These are phyloP conservation scores for Crepidotus variabilis DNA, from an alignment of 768 basidiomycete genomes.

Conservation along the genomic window DNA sequence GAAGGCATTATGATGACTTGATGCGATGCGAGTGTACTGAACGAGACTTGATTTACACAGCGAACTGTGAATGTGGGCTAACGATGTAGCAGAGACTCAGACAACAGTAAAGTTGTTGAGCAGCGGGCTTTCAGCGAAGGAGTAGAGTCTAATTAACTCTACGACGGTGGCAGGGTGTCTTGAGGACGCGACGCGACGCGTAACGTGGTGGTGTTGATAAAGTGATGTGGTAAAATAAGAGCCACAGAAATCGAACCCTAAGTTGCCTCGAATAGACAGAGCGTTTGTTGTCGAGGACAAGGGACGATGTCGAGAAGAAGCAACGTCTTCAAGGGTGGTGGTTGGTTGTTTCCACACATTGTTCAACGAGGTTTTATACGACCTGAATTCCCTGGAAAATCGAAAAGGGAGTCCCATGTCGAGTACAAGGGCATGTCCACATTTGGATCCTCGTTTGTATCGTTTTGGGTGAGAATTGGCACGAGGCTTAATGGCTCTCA, in stretches of 20 bases:
- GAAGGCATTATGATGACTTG: constrained; percentile 40
- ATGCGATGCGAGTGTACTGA: not conserved
- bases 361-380: constrained; percentile 2
- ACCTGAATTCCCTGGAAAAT: not conserved
- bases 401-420: not conserved
- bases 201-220: not conserved
- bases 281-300: too few species aligned
- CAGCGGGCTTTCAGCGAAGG: not conserved
- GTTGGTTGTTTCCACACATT: constrained; percentile 1
- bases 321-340: not conserved
- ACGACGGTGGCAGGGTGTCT: not conserved
- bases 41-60: constrained; percentile 2
- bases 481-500: not conserved
- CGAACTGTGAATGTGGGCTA: not conserved
- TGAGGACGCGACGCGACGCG: constrained; percentile 3
- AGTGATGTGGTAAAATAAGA: not conserved
- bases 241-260: not conserved
- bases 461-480: not conserved
- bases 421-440: constrained; percentile 3
- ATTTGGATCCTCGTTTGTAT: constrained; percentile 3
- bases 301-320: not conserved
- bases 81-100: not conserved
- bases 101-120: constrained; percentile 12
- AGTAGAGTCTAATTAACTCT: not conserved
- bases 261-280: not conserved